Percentiles rank a stretch among this genome's conserved stretches.
Conservation (phyloP, 371 early-diverging fungal species). For the Saksenaea oblongispora region DNA sequence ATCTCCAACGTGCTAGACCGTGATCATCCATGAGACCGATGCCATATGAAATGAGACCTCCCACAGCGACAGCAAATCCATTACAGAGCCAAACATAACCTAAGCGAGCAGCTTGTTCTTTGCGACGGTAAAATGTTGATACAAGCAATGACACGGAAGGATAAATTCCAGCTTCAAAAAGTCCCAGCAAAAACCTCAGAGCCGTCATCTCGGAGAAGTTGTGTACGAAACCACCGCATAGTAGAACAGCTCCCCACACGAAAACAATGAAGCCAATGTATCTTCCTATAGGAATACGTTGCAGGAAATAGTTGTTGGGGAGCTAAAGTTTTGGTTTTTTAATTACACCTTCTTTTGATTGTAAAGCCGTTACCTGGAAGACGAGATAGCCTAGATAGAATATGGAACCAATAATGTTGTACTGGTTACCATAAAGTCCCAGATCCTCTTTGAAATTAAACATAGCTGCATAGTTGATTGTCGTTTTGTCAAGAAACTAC, state of each 20-base stretch:
- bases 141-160: conserved; percentile 32
- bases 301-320: conserved; percentile 45
- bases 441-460: conserved; percentile 34
- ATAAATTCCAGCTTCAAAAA: conserved; percentile 30
- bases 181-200: conserved; percentile 37
- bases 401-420: conserved; percentile 34
- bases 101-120: conserved; percentile 39
- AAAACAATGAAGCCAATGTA: conserved; percentile 37
- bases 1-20: conserved; percentile 57
- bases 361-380: conserved; percentile 29
- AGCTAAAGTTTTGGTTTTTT: conserved; percentile 15
- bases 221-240: conserved; percentile 20
- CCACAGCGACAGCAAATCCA: conserved; percentile 56
- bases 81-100: conserved; percentile 42
- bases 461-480: conserved; percentile 37
- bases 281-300: conserved; percentile 30
- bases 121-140: conserved; percentile 38
- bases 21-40: conserved; percentile 47
- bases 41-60: conserved; percentile 65
- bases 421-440: conserved; percentile 24
- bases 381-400: conserved; percentile 43
- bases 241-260: conserved; percentile 38
- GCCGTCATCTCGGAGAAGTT: conserved; percentile 40
- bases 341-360: background rate
- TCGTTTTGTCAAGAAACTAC: conserved; percentile 47